Evolutionary conservation across 169 alveolate genomes (phyloP).

Genomic region (Cryptosporidium tyzzeri): DNA sequence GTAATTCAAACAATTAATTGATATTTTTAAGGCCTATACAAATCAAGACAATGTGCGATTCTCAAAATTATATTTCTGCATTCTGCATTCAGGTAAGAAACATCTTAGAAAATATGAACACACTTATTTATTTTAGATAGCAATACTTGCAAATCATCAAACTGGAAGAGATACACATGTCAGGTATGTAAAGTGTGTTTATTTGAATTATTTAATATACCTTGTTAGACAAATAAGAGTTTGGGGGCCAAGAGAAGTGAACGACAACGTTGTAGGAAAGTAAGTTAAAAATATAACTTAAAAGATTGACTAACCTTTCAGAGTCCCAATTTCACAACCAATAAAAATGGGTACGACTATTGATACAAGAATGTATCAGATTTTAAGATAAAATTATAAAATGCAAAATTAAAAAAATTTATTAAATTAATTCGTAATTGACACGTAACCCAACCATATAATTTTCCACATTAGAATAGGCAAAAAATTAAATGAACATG

Average conservation of each 20-base stretch:
- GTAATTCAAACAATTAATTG: conserved; percentile 79
- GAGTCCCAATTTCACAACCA: conserved; percentile 66
- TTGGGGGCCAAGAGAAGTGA: conserved; percentile 75
- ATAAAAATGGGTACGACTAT: conserved; percentile 57
- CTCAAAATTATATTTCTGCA: conserved; percentile 74
- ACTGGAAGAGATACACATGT: conserved; percentile 88
- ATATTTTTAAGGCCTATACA: conserved; percentile 75
- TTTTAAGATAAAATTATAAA: conserved; percentile 13
- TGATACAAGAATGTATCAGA: conserved; percentile 63
- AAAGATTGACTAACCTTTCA: background rate
- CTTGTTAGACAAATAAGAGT: conserved; percentile 63
- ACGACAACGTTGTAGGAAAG: conserved; percentile 34
- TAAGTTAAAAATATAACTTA: background rate
- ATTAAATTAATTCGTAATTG: background rate
- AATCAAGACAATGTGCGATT: conserved; percentile 83
- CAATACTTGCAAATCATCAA: conserved; percentile 85
- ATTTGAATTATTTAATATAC: background rate
- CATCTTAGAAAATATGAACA: background rate
- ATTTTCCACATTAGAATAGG: conserved; percentile 36
- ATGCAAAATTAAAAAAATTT: background rate
- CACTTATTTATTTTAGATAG: conserved; percentile 78
- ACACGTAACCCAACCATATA: conserved; percentile 46
- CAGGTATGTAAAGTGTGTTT: conserved; percentile 80
- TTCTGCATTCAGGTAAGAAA: conserved; percentile 73
- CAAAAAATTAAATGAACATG: background rate